Evolutionary conservation across 2,329 filamentous ascomycete species (phyloP).

Genomic region (Clonostachys byssicola): DNA sequence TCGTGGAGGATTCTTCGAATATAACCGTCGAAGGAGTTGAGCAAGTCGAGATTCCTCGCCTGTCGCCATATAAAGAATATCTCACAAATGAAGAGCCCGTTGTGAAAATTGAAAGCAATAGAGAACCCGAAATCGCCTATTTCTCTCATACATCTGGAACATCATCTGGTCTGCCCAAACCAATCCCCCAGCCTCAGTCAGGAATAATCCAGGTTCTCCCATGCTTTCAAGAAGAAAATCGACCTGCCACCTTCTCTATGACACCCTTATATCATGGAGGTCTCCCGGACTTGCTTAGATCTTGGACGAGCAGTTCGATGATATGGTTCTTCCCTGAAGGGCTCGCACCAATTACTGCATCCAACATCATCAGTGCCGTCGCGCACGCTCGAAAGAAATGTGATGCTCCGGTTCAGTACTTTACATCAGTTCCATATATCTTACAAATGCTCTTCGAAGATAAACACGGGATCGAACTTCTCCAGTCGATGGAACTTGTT

Average conservation of each 20-base stretch:
- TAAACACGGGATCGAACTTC: conserved; percentile 34
- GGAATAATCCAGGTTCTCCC: conserved; percentile 49
- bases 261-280: conserved; percentile 65
- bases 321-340: conserved; percentile 61
- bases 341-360: conserved; percentile 48
- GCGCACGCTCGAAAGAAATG: conserved; percentile 19
- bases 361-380: conserved; percentile 46
- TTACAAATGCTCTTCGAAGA: conserved; percentile 46
- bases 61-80: no score
- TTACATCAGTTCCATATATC: conserved; percentile 58
- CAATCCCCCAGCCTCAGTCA: conserved; percentile 48
- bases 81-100: no score
- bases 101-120: no score
- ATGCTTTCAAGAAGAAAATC: conserved; percentile 29
- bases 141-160: conserved; percentile 63
- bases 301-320: conserved; percentile 54
- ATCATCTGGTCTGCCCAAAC: conserved; percentile 58
- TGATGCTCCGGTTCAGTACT: conserved; percentile 40
- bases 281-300: conserved; percentile 56
- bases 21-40: no score
- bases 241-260: conserved; percentile 54
- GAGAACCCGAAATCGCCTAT: conserved; percentile 33
- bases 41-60: no score
- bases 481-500: conserved; percentile 53
- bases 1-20: no score